Evolutionary conservation across 169 alveolate species (phyloP).

Genomic region (Sarcocystis neurona): DNA sequence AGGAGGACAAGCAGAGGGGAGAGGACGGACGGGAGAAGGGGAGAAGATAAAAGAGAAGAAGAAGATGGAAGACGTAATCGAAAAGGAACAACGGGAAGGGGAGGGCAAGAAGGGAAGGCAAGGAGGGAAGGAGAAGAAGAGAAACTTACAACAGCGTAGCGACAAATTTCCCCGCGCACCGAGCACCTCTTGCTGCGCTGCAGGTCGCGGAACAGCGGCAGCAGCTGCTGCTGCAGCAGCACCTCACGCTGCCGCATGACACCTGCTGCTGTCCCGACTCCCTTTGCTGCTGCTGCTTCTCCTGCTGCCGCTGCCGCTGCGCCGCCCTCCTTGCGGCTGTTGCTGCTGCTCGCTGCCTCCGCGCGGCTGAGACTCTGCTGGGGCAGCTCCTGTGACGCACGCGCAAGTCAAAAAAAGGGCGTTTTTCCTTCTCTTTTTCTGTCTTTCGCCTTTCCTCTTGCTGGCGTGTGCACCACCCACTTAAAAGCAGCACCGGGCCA

Average conservation of each 20-base stretch:
- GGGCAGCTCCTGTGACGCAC: not conserved
- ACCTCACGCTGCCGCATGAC: not conserved
- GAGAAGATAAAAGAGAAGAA: no score
- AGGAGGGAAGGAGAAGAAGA: no score
- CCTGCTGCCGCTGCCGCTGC: not conserved
- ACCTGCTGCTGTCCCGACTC: not conserved
- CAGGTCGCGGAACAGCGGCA: conserved; percentile 2
- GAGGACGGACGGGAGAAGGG: no score
- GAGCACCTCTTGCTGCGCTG: not conserved
- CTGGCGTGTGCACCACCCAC: not conserved
- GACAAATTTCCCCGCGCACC: conserved; percentile 8
- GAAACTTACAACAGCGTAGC: not conserved
- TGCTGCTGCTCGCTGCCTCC: not conserved
- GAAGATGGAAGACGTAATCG: no score
- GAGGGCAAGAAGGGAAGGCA: no score
- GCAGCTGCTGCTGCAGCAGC: not conserved
- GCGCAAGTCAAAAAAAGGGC: not conserved
- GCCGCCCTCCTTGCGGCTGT: not conserved
- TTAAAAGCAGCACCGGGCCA: not conserved
- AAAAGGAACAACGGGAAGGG: no score
- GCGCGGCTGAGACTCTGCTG: not conserved
- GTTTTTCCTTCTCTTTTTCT: not conserved
- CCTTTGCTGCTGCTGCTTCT: not conserved
- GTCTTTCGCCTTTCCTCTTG: no score
- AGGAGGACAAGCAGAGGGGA: no score